A percentile compares a stretch with the other conserved stretches of the same genome.
Conservation (phyloP, 805 yeast species). For the Hanseniaspora singularis region DNA sequence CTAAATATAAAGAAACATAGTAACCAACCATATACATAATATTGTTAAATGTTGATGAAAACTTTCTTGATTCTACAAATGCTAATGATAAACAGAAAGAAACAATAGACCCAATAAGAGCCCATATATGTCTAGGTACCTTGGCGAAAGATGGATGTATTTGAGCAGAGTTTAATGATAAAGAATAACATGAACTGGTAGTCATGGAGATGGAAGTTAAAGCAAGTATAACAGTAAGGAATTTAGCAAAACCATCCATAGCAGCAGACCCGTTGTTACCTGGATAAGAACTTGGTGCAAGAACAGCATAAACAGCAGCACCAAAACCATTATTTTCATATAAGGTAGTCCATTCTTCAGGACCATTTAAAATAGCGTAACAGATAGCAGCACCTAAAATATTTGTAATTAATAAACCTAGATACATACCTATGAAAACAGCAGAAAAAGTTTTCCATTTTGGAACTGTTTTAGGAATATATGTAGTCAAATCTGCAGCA, state of each 20-base stretch:
- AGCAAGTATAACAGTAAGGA: constrained; percentile 71
- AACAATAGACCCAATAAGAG: constrained; percentile 57
- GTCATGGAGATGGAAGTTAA: constrained; percentile 80
- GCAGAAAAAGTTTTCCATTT: constrained; percentile 49
- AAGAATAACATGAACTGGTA: constrained; percentile 84
- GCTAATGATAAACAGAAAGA: constrained; percentile 80
- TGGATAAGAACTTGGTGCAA: constrained; percentile 52
- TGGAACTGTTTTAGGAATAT: constrained; percentile 57
- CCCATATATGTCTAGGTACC: constrained; percentile 77
- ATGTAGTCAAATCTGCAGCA: constrained; percentile 84
- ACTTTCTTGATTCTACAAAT: constrained; percentile 73
- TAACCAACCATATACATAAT: constrained; percentile 86
- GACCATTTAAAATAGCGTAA: constrained; percentile 46
- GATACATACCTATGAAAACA: constrained; percentile 48
- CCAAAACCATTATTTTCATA: constrained; percentile 55
- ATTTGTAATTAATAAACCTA: constrained; percentile 62
- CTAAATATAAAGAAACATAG: constrained; percentile 76
- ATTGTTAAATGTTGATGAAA: constrained; percentile 58
- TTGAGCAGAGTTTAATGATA: constrained; percentile 74
- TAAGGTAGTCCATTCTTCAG: constrained; percentile 34
- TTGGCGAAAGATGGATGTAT: constrained; percentile 57
- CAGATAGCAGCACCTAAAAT: constrained; percentile 79
- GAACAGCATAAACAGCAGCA: constrained; percentile 67
- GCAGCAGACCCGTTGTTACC: constrained; percentile 38
- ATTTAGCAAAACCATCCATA: constrained; percentile 78